Evolutionary conservation across 2,329 filamentous ascomycete species (phyloP).

Genomic region (Colletotrichum filicis): DNA sequence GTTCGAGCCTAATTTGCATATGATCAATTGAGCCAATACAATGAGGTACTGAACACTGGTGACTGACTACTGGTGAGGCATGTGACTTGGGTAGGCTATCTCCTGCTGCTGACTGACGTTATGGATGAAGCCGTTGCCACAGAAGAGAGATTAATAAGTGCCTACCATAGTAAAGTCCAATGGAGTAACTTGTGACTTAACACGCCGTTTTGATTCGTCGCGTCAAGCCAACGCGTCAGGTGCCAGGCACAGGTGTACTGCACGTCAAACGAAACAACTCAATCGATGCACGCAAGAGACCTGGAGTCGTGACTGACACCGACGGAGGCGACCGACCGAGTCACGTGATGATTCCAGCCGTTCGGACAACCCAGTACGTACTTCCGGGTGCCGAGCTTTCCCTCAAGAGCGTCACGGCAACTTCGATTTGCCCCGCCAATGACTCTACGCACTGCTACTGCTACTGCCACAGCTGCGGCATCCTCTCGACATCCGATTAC

Average conservation of each 20-base stretch:
- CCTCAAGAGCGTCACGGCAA: constrained; percentile 41
- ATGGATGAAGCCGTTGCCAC: background rate
- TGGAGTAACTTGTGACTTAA: background rate
- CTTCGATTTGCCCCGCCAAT: constrained; percentile 48
- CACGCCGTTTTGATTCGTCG: background rate
- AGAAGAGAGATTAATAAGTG: background rate
- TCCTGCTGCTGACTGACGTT: background rate
- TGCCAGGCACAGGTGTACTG: background rate
- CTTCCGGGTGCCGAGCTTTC: constrained; percentile 26
- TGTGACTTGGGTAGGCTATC: no score
- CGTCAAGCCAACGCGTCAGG: background rate
- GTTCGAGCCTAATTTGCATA: constrained; percentile 33
- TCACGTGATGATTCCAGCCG: background rate
- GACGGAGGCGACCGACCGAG: background rate
- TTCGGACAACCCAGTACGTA: background rate
- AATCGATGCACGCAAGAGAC: background rate
- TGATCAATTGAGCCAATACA: constrained; percentile 13
- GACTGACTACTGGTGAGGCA: background rate
- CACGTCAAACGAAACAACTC: background rate
- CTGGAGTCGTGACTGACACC: background rate
- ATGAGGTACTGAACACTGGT: background rate
- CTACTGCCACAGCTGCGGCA: constrained; percentile 40
- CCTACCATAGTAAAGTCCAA: no score
- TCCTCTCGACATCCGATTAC: constrained; percentile 49
- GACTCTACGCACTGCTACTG: constrained; percentile 46